Percentiles rank a stretch among this genome's conserved stretches.
Evolutionary conservation across 2,329 filamentous ascomycete genomes (phyloP).

Genomic region (Cladosporium sp.): DNA sequence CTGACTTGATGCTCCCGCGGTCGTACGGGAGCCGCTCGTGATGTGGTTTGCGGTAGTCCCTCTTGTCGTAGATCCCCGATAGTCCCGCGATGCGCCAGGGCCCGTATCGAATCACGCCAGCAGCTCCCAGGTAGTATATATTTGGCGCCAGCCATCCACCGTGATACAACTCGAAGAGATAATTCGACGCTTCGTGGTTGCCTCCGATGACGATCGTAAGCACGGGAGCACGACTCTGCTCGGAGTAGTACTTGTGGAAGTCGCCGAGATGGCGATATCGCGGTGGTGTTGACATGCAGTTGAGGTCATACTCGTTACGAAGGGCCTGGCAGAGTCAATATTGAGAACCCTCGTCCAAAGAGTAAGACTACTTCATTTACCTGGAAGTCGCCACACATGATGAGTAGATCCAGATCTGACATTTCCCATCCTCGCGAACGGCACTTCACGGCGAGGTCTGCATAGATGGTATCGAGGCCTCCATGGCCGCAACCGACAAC

Average conservation of each 20-base stretch:
- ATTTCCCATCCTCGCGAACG: slow-evolving; percentile 69
- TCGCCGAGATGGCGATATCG: slow-evolving; percentile 89
- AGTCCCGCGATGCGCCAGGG: slow-evolving; percentile 84
- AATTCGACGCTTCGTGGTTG: slow-evolving; percentile 90
- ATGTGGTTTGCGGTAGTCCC: slow-evolving; percentile 81
- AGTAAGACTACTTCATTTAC: no score
- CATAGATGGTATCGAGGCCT: slow-evolving; percentile 86
- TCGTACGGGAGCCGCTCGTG: slow-evolving; percentile 85
- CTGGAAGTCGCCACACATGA: slow-evolving; percentile 78
- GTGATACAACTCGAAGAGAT: slow-evolving; percentile 91
- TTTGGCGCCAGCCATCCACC: slow-evolving; percentile 96
- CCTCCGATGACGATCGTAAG: slow-evolving; percentile 93
- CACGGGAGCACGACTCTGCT: slow-evolving; percentile 73
- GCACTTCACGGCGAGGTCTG: slow-evolving; percentile 69
- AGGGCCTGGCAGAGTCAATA: slow-evolving; percentile 67
- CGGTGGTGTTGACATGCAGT: slow-evolving; percentile 81
- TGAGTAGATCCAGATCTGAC: slow-evolving; percentile 73
- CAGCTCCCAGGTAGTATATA: slow-evolving; percentile 94
- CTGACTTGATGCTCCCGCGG: slow-evolving; percentile 69
- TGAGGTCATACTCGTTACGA: slow-evolving; percentile 83
- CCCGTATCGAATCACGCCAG: slow-evolving; percentile 82
- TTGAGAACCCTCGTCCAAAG: no score
- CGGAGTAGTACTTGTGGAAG: slow-evolving; percentile 92
- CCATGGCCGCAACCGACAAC: slow-evolving; percentile 68
- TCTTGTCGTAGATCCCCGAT: slow-evolving; percentile 92